Conservation (phyloP, 768 basidiomycete genomes). For the Cystofilobasidium macerans region DNA sequence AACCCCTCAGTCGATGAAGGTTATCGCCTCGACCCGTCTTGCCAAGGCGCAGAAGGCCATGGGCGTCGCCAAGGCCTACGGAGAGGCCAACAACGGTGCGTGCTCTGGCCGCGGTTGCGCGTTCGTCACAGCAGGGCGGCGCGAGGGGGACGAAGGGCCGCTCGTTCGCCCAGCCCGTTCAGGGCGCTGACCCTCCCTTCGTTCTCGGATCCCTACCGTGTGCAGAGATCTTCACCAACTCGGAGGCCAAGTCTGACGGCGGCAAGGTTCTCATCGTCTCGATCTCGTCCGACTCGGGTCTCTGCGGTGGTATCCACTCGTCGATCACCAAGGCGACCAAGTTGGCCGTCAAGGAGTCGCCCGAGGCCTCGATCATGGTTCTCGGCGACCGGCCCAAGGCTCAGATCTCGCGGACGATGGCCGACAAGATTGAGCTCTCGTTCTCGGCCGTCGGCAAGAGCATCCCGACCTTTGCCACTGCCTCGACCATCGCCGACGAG, state of each 20-base stretch:
- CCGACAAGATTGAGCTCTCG: slow-evolving; percentile 61
- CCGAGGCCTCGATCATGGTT: slow-evolving; percentile 58
- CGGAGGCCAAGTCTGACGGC: slow-evolving; percentile 44
- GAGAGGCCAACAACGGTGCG: slow-evolving; percentile 77
- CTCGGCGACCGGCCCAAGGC: slow-evolving; percentile 96
- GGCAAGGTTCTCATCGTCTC: slow-evolving; percentile 74
- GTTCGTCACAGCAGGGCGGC: no score
- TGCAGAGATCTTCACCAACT: slow-evolving; percentile 77
- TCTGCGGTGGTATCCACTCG: slow-evolving; percentile 98
- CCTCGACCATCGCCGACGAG: slow-evolving; percentile 83
- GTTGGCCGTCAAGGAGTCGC: slow-evolving; percentile 49
- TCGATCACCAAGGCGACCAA: slow-evolving; percentile 85
- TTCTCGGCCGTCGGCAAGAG: slow-evolving; percentile 98
- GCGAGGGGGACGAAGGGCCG: no score
- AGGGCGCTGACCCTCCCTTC: slow-evolving; percentile 1
- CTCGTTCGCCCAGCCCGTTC: not conserved
- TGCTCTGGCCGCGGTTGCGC: no score
- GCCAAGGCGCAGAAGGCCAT: slow-evolving; percentile 91
- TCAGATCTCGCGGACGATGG: slow-evolving; percentile 62
- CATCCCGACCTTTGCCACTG: slow-evolving; percentile 93
- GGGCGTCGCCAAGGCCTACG: slow-evolving; percentile 82
- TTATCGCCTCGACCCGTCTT: slow-evolving; percentile 96
- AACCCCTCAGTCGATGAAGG: slow-evolving; percentile 82
- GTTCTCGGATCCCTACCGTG: not conserved
- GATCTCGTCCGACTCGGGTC: slow-evolving; percentile 95